Conservation (phyloP, 345 rosid genomes). For the Linum tenue region DNA sequence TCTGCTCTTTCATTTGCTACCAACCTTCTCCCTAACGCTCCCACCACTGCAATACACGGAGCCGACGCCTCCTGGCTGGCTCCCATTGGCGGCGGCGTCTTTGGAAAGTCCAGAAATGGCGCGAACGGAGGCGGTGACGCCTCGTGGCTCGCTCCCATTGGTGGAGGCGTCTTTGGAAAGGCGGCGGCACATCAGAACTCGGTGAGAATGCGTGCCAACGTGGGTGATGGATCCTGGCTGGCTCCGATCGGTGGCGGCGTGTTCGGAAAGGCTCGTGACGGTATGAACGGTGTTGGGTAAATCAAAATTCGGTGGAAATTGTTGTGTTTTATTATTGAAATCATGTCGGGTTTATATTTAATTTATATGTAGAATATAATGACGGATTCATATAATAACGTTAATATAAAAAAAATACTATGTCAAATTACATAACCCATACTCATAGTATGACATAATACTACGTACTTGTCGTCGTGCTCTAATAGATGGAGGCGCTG, state of each 20-base stretch:
- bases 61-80: neutral
- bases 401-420: too few relatives aligned
- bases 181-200: neutral
- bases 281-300: neutral
- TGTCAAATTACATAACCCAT: too few relatives aligned
- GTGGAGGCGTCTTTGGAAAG: neutral
- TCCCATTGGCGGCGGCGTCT: neutral
- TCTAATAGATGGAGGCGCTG: neutral
- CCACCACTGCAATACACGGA: neutral
- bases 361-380: too few relatives aligned
- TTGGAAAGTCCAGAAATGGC: neutral
- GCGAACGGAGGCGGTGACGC: neutral
- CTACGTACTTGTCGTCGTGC: too few relatives aligned
- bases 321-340: too few relatives aligned
- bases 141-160: neutral
- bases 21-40: neutral
- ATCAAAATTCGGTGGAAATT: too few relatives aligned
- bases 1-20: neutral
- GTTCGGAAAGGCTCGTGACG: neutral
- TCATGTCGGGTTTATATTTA: too few relatives aligned
- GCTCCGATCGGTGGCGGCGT: neutral
- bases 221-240: neutral
- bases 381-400: too few relatives aligned
- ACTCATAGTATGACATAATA: too few relatives aligned
- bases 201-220: neutral